These are phyloP conservation scores for Lactarius psammicola DNA, from an alignment of 768 basidiomycete species.

Conservation along the genomic window DNA sequence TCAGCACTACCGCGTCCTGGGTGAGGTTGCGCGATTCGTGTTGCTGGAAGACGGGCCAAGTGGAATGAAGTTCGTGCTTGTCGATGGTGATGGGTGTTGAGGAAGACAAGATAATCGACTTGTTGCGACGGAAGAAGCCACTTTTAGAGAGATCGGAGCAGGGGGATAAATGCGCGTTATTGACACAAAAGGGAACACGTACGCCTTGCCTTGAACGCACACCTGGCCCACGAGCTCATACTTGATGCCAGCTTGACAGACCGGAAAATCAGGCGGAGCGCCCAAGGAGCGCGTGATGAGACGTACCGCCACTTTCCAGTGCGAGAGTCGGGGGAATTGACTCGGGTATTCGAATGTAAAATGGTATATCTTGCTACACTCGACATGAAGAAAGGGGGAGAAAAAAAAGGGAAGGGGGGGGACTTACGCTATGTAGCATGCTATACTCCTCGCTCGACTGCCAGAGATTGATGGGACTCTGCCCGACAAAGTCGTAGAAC, in stretches of 20 bases:
- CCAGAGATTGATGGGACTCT: slow-evolving; percentile 83
- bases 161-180: not conserved
- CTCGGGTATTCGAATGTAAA: slow-evolving; percentile 89
- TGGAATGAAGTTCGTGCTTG: slow-evolving; percentile 91
- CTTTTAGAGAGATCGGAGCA: slow-evolving; percentile 38
- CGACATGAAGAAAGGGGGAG: slow-evolving; percentile 10
- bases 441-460: slow-evolving; percentile 73
- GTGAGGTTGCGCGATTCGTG: slow-evolving; percentile 63
- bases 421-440: slow-evolving; percentile 59
- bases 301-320: slow-evolving; percentile 69
- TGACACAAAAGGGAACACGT: slow-evolving; percentile 30
- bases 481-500: slow-evolving; percentile 78
- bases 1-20: slow-evolving; percentile 70
- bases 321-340: slow-evolving; percentile 85
- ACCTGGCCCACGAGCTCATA: slow-evolving; percentile 90
- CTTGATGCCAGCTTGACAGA: slow-evolving; percentile 64
- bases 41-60: slow-evolving; percentile 89
- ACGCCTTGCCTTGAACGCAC: slow-evolving; percentile 86
- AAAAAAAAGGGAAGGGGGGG: not conserved
- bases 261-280: not conserved
- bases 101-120: slow-evolving; percentile 64
- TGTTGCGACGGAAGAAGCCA: slow-evolving; percentile 79
- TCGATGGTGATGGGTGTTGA: slow-evolving; percentile 76
- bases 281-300: not conserved
- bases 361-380: slow-evolving; percentile 78